Percentiles rank a stretch among this genome's conserved stretches.
Conservation (phyloP, 305 asterid genomes). For the Solanum aculeatissimum region DNA sequence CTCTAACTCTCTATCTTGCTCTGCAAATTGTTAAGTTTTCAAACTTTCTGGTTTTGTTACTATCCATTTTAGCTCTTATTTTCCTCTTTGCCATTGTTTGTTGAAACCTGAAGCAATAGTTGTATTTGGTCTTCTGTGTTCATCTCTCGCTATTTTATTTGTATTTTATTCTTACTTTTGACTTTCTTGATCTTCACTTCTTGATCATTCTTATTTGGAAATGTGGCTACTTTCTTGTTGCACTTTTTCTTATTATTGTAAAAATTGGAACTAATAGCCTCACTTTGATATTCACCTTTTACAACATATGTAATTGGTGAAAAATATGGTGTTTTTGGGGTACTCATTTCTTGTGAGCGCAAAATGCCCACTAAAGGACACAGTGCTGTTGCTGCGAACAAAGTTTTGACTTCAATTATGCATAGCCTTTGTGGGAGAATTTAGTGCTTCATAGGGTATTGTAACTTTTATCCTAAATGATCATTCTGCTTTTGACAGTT, state of each 20-base stretch:
- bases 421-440: neutral
- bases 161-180: neutral
- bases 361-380: neutral
- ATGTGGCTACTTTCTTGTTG: neutral
- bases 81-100: neutral
- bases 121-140: neutral
- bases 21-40: neutral
- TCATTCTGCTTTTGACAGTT: conserved; percentile 39
- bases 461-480: neutral
- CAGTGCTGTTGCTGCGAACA: neutral
- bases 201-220: neutral
- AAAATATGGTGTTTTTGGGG: neutral
- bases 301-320: neutral
- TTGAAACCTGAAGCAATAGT: neutral
- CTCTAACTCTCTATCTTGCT: neutral
- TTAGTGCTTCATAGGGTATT: neutral
- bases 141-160: neutral
- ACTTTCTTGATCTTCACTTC: neutral
- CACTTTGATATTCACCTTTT: neutral
- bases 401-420: neutral
- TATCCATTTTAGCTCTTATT: neutral
- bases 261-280: neutral
- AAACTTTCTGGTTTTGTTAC: neutral
- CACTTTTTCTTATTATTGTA: neutral
- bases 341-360: neutral